Conservation (phyloP, 805 yeast genomes). For the Candida mattraensis region DNA sequence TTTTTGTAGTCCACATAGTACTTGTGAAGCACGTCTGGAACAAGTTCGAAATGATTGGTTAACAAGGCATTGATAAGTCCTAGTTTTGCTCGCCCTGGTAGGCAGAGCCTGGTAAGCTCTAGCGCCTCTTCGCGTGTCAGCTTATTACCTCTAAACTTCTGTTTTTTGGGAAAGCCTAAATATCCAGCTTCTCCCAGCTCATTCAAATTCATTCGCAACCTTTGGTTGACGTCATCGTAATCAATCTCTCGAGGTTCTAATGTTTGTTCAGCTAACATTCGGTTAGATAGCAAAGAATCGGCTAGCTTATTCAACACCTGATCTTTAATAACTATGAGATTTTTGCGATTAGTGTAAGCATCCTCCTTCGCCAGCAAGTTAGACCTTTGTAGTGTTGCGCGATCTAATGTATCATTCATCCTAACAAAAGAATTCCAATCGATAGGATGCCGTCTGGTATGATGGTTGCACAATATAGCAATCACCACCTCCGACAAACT, state of each 20-base stretch:
- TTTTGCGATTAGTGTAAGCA: neutral
- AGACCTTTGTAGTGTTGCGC: too few species aligned
- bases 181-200: conserved; percentile 9
- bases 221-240: too few species aligned
- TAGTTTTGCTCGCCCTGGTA: conserved; percentile 22
- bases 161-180: neutral
- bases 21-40: conserved; percentile 15
- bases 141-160: too few species aligned
- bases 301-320: conserved; percentile 6
- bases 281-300: conserved; percentile 13
- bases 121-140: conserved; percentile 12
- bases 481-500: too few species aligned
- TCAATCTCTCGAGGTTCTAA: too few species aligned
- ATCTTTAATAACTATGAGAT: conserved; percentile 4
- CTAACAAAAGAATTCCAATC: too few species aligned
- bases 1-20: conserved; percentile 23
- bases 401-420: too few species aligned
- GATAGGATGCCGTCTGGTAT: too few species aligned
- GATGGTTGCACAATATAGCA: too few species aligned
- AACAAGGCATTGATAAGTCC: conserved; percentile 20
- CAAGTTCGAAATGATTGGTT: conserved; percentile 13
- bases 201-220: too few species aligned
- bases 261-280: too few species aligned
- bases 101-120: conserved; percentile 11
- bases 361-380: too few species aligned